These are phyloP conservation scores for Coffea canephora DNA, from an alignment of 257 asterid species.

Conservation along the genomic window DNA sequence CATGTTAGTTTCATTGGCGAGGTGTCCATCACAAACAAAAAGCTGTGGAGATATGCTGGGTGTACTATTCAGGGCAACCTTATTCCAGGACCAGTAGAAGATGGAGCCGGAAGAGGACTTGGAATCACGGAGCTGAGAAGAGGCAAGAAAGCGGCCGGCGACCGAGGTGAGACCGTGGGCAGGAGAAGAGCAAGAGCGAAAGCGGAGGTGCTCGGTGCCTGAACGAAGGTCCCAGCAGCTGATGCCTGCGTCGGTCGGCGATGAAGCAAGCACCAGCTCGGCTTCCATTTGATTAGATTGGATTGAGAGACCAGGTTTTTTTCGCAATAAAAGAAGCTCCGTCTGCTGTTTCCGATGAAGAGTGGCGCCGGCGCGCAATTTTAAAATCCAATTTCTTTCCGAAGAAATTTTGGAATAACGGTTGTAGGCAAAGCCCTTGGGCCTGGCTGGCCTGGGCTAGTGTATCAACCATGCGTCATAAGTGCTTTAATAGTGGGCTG, in stretches of 20 bases:
- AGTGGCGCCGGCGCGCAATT: slow-evolving; percentile 15
- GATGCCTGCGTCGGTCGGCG: slow-evolving; percentile 81
- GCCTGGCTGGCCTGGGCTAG: too few relatives aligned
- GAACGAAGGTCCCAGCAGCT: slow-evolving; percentile 87
- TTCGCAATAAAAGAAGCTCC: too few relatives aligned
- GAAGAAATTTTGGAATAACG: too few relatives aligned
- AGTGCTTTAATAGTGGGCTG: too few relatives aligned
- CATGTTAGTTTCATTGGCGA: slow-evolving; percentile 5
- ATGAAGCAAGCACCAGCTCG: slow-evolving; percentile 74
- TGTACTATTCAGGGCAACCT: slow-evolving; percentile 34
- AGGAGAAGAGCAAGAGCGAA: slow-evolving; percentile 71
- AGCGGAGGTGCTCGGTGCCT: slow-evolving; percentile 68
- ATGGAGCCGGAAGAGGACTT: slow-evolving; percentile 67
- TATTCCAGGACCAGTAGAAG: slow-evolving; percentile 86
- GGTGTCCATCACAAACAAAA: neutral
- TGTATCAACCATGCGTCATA: too few relatives aligned
- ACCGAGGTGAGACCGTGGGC: slow-evolving; percentile 65
- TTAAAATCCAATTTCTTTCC: neutral
- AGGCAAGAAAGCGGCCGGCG: slow-evolving; percentile 72
- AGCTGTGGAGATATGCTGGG: too few relatives aligned
- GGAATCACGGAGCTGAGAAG: slow-evolving; percentile 72
- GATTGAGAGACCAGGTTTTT: too few relatives aligned
- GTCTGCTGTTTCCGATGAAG: too few relatives aligned
- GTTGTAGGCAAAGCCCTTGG: too few relatives aligned
- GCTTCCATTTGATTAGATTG: slow-evolving; percentile 36